phyloP scores from a whole-genome alignment of 441 rosid species.

The Sinapis alba region DNA sequence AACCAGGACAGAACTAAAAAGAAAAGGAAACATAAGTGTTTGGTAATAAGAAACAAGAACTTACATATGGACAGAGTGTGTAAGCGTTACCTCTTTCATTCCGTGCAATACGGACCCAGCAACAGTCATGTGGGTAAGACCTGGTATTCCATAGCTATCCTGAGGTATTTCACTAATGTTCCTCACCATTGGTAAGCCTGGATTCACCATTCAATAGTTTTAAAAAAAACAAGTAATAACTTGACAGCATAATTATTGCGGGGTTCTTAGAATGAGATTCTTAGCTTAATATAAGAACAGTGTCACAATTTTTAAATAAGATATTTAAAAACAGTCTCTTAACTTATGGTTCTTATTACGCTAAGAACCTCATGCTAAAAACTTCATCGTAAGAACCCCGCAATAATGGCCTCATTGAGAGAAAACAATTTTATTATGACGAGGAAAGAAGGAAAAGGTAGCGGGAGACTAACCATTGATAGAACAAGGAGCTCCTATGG shows the following conservation, averaged over 20 bases:
- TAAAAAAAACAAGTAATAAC: not conserved
- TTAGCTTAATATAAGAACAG: no score
- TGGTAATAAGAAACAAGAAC: not conserved
- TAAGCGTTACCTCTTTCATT: conserved; percentile 67
- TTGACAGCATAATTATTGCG: no score
- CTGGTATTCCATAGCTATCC: conserved; percentile 74
- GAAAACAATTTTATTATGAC: not conserved
- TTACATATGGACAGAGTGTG: not conserved
- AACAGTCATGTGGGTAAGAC: conserved; percentile 77
- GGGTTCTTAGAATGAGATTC: no score
- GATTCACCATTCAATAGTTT: conserved; percentile 27
- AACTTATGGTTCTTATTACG: no score
- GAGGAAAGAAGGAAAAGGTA: not conserved
- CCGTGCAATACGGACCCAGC: conserved; percentile 76
- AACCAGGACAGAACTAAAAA: not conserved
- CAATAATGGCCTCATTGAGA: no score
- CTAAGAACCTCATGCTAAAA: no score
- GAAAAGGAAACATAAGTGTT: not conserved
- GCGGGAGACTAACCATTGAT: conserved; percentile 32
- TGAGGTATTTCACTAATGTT: conserved; percentile 75
- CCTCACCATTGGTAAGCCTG: conserved; percentile 71
- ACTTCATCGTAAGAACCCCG: no score
- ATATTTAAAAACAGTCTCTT: no score
- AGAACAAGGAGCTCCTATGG: conserved; percentile 38
- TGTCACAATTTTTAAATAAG: no score